Evolutionary conservation across 345 rosid genomes (phyloP), one percentile per base, ranked within the genome.

Genomic region (Hibiscus syriacus): DNA sequence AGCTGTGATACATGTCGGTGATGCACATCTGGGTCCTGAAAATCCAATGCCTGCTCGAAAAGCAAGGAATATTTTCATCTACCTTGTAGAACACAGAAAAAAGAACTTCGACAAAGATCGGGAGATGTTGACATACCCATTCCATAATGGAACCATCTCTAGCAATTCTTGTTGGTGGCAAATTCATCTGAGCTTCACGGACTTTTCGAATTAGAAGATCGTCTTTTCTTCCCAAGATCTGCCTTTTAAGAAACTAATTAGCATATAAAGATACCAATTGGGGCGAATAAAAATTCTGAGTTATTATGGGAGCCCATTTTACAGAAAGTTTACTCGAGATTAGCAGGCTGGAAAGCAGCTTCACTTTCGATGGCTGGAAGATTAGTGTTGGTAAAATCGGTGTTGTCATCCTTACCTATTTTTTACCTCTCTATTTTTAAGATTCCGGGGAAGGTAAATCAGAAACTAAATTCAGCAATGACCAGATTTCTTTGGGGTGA

Each of bases 91-190:
- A 66, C 45, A 27, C 39, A 36, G 11, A 16, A 4, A 16, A n/a
- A 57, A 45, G 3, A 20, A 27, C n/a, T 20, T 22, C 22, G 5
- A 43, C 22, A 64, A 2, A 64, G 17, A 64, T 32, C n/a, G n/a
- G n/a, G n/a, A n/a, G n/a, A n/a, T 49, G 25, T 52, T 27, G 23
- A 45, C 92, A 55, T 55, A 68, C 71, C 99, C 99, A 95, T 84
- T 95, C 99, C 98, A 90, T 90, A 54, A 95, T 80, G 19, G 99
- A 87, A 54, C 96, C 97, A 73, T 92, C 99, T 73, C 80, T 78
- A 4, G 86, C 75, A 72, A 88, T 75, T 81, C 72, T 90, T 17
- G 86, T 85, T 0, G 97, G 96, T 66, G 76, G 78, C 66, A 95
- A 89, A 68, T 80, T 92, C 55, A 80, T 76, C 55, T 69, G 92